Base-by-base conservation (phyloP, 139 green algal species). In the Diplosphaera chodatii region DNA sequence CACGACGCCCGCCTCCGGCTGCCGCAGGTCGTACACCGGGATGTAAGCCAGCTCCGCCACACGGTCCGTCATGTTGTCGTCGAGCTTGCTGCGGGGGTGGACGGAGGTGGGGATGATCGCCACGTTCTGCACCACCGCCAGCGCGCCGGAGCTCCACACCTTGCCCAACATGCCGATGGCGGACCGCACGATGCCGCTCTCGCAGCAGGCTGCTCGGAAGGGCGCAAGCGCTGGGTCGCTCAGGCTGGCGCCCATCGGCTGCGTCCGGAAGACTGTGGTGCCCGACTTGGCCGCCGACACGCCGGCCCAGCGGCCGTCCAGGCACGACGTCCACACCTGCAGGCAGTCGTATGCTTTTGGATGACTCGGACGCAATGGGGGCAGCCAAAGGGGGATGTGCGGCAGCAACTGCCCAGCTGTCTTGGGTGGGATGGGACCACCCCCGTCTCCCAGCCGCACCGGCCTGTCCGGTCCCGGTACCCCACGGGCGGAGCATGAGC, bases 91-190 rank as follows among this genome's bases (percentile, higher is more conserved):
- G 66, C 66, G 66, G 10, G 66, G 66, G 37, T 71, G 66, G 20
- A 71, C 25, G 16, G 32, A 32, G 10, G 55, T 31, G 28, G 66
- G 66, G 25, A 71, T 33, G 25, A 40, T 71, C 8, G 28, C 66
- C 5, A 63, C 66, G 13, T 33, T 32, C 34, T 71, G 66, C n/a
- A 71, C 37, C 4, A 71, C 34, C 4, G 20, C 22, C 27, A 62
- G 33, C 22, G 33, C 34, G n/a, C 66, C 66, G 18, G 66, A 63
- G 34, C 66, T 71, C 66, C 66, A 71, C 10, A 40, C 66, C 37
- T 71, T 71, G 66, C 66, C 66, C 66, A 71, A 8, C 66, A 71
- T 71, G 25, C 66, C 66, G 32, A 71, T 63, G 21, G 66, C 66
- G 21, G 25, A 32, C 21, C 66, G 32, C 25, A 29, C 10, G 34